Percentiles rank a stretch among this genome's conserved stretches.
Evolutionary conservation across 2,329 filamentous ascomycete species (phyloP).

Genomic region (Fusarium sp.): DNA sequence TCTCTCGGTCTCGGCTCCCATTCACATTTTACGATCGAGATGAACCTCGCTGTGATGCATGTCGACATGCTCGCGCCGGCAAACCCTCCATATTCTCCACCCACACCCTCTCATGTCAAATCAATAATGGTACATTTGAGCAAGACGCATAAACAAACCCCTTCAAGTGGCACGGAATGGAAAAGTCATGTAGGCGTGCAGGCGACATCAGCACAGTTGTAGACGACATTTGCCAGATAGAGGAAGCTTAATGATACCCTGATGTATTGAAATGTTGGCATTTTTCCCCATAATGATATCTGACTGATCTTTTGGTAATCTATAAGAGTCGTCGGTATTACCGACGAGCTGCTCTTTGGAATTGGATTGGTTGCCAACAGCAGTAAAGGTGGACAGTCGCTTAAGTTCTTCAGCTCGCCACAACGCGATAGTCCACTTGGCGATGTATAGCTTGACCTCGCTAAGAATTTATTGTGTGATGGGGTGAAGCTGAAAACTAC

Average conservation of each 20-base stretch:
- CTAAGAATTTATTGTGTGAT: neutral
- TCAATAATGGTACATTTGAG: constrained; percentile 21
- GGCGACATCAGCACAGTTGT: constrained; percentile 30
- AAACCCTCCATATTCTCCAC: constrained; percentile 17
- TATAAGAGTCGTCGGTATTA: neutral
- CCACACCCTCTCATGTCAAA: neutral
- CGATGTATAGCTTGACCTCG: neutral
- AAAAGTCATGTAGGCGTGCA: constrained; percentile 27
- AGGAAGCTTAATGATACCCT: constrained; percentile 54
- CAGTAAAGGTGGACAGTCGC: neutral
- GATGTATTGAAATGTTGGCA: constrained; percentile 40
- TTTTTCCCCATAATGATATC: neutral
- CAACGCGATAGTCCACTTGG: neutral
- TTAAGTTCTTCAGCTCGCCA: neutral
- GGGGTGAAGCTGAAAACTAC: neutral
- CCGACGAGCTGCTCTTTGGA: neutral
- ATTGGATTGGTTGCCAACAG: neutral
- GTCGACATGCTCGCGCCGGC: constrained; percentile 13
- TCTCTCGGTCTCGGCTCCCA: neutral
- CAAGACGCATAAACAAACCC: constrained; percentile 15
- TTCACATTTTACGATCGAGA: constrained; percentile 32
- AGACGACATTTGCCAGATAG: constrained; percentile 43
- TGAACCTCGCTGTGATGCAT: constrained; percentile 29
- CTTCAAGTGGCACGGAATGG: constrained; percentile 26
- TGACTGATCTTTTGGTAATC: neutral